Evolutionary conservation across 2,329 filamentous ascomycete species (phyloP), one percentile per base, ranked within the genome.

Genomic region (Botrytis fragariae): DNA sequence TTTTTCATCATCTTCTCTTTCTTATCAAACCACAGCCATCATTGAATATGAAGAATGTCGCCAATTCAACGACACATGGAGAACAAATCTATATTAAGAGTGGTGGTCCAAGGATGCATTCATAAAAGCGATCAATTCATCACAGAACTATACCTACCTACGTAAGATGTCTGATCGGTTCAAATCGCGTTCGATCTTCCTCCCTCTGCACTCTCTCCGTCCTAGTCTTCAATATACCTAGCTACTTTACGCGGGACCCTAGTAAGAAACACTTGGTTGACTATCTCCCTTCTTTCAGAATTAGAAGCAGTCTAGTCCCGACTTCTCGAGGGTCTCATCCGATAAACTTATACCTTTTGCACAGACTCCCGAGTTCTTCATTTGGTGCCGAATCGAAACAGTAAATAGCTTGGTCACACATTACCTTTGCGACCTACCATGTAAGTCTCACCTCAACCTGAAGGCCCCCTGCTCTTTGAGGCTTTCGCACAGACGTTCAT

Each of bases 401-500:
- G 65, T n/a, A 57, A 25, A 29, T 57, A 68, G 42, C 48, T 32
- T 42, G 54, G 65, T 57, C 35, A 29, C 35, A 54, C 63, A 48
- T 48, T 29, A 18, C n/a, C 59, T 9, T n/a, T 22, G 14, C 51
- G 2, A 57, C n/a, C 29, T 29, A n/a, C 45, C 25, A 68, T 57
- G 51, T 29, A 57, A 57, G 51, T 57, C n/a, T 57, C 45, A 51
- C 32, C 32, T 37, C 35, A 37, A 48, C 35, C 64, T 42, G 37
- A 39, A 20, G 37, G 61, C 3, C n/a, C 64, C 48, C 63, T 54
- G 32, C 44, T 67, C 45, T 51, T n/a, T 4, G 32, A 35, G 64
- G 64, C 64, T 67, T 67, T 67, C 25, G 64, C 64, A 68, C 45
- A 68, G 48, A 68, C 65, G 25, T 42, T 25, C 48, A 57, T n/a